Percentiles rank a stretch among this genome's conserved stretches.
These are phyloP conservation scores for Phoma sp. DNA, from an alignment of 2,329 filamentous ascomycete species.

Conservation along the genomic window DNA sequence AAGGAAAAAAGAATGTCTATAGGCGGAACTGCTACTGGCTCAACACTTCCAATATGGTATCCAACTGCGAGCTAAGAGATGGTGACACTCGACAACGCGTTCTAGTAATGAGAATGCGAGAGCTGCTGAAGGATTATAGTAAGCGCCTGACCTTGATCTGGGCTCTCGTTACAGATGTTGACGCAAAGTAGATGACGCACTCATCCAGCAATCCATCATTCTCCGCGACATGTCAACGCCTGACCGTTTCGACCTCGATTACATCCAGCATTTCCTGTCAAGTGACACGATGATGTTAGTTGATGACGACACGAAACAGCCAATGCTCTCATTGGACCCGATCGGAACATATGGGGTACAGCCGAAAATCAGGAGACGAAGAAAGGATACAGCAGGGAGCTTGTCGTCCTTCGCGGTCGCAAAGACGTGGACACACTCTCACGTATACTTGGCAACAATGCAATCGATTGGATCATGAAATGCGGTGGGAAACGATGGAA, in stretches of 20 bases:
- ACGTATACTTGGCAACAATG: background rate
- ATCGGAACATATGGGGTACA: background rate
- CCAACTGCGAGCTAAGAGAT: background rate
- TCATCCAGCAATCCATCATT: conserved; percentile 14
- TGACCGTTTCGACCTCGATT: conserved; percentile 8
- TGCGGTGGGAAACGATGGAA: background rate
- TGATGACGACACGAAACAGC: background rate
- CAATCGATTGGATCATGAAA: background rate
- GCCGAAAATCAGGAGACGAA: conserved; percentile 3
- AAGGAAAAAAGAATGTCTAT: background rate
- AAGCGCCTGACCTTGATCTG: background rate
- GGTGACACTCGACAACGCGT: conserved; percentile 12
- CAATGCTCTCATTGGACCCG: background rate
- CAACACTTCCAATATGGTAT: background rate
- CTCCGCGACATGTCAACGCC: conserved; percentile 13
- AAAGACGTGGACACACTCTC: conserved; percentile 19
- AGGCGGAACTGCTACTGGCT: background rate
- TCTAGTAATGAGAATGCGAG: conserved; percentile 17
- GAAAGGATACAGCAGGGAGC: conserved; percentile 4
- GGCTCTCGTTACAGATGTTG: background rate
- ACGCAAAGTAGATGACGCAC: background rate
- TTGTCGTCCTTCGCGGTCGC: conserved; percentile 9
- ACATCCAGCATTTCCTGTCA: conserved; percentile 19
- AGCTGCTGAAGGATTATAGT: conserved; percentile 24
- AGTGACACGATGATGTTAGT: background rate